Conservation (phyloP, 2,329 filamentous ascomycete species). For the Raffaelea ambrosiae region DNA sequence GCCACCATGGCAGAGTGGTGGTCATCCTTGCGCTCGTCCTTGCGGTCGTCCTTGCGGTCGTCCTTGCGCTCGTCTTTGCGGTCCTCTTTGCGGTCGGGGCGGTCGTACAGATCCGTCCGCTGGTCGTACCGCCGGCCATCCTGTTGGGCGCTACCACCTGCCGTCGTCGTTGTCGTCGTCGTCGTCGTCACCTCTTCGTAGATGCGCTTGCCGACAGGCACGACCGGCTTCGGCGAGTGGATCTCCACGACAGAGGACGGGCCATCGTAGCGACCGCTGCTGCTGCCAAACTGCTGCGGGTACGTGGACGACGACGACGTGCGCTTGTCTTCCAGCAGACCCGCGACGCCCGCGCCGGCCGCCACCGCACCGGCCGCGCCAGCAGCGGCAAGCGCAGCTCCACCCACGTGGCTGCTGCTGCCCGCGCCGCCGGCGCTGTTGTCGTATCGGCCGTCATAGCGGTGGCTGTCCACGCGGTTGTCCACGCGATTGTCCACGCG, state of each 20-base stretch:
- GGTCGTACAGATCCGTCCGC: not conserved
- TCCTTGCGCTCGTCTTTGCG: conserved; percentile 5
- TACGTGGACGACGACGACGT: not conserved
- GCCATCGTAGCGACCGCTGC: not conserved
- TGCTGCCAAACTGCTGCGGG: not conserved
- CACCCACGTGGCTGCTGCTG: not conserved
- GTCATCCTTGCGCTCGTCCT: not conserved
- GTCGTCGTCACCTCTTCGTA: conserved; percentile 27
- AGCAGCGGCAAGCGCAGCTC: not conserved
- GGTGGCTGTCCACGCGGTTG: not conserved
- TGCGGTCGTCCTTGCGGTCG: conserved; percentile 11
- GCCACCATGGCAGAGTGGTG: not conserved
- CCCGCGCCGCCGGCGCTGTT: not conserved
- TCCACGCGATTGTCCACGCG: not conserved
- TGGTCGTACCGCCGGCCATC: not conserved
- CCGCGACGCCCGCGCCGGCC: not conserved
- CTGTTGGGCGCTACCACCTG: not conserved
- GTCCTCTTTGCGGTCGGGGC: not conserved
- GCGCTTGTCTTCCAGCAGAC: not conserved
- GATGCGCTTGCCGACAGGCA: conserved; percentile 64
- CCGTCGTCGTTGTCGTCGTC: conserved; percentile 8
- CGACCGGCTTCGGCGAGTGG: conserved; percentile 77
- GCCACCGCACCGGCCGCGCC: not conserved
- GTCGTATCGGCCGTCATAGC: not conserved
- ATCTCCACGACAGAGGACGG: too few relatives aligned